phyloP scores from a whole-genome alignment of 495 filamentous ascomycete genomes.

The Letharia columbiana region DNA sequence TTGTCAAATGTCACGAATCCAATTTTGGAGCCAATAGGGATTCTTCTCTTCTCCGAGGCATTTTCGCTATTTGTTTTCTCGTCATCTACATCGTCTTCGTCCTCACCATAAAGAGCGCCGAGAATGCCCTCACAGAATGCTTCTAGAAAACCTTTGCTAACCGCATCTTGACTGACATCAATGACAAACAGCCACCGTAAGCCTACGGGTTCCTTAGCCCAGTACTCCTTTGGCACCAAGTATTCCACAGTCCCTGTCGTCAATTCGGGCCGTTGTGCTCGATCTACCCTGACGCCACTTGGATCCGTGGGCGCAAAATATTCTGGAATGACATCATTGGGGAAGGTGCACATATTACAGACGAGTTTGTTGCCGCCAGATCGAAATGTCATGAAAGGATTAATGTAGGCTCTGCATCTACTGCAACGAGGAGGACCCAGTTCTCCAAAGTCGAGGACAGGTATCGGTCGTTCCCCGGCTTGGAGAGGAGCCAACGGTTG shows the following conservation, averaged over 20 bases:
- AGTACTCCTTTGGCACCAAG: slow-evolving; percentile 94
- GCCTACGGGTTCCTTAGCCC: slow-evolving; percentile 87
- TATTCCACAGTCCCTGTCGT: slow-evolving; percentile 91
- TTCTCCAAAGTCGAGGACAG: slow-evolving; percentile 93
- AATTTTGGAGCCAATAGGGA: slow-evolving; percentile 76
- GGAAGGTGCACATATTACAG: slow-evolving; percentile 97
- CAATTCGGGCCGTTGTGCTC: slow-evolving; percentile 82
- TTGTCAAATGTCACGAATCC: slow-evolving; percentile 95
- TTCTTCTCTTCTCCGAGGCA: slow-evolving; percentile 37
- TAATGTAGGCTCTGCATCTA: slow-evolving; percentile 93
- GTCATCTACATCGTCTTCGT: slow-evolving; percentile 41
- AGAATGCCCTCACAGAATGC: slow-evolving; percentile 86
- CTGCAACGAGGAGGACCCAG: slow-evolving; percentile 84
- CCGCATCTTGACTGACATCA: slow-evolving; percentile 83
- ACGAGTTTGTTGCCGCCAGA: slow-evolving; percentile 93
- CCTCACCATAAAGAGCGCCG: slow-evolving; percentile 67
- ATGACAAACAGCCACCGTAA: slow-evolving; percentile 85
- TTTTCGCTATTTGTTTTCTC: slow-evolving; percentile 51
- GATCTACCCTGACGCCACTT: slow-evolving; percentile 77
- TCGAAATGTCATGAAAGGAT: slow-evolving; percentile 96
- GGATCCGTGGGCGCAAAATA: slow-evolving; percentile 91
- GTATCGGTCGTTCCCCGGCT: slow-evolving; percentile 78
- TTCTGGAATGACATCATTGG: slow-evolving; percentile 85
- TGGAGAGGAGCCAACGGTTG: slow-evolving; percentile 82
- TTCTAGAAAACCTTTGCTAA: slow-evolving; percentile 82